A percentile compares a stretch with the other conserved stretches of the same genome.
These are phyloP conservation scores for Heteromeles arbutifolia DNA, from an alignment of 306 rosid genomes.

Conservation along the genomic window DNA sequence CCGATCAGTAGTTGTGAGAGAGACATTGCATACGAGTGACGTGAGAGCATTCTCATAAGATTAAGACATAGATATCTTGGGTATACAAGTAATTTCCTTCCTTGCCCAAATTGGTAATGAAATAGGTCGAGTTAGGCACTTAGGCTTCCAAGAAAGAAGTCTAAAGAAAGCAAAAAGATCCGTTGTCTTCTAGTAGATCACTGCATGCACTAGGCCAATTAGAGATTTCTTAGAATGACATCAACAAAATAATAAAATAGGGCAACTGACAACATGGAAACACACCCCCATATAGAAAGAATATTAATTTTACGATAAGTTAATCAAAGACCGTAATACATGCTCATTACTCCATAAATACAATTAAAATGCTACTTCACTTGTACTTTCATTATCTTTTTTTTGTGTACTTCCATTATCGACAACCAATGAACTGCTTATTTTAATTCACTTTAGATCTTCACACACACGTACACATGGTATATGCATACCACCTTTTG, in stretches of 20 bases:
- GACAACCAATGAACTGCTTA: slow-evolving; percentile 33
- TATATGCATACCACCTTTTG: background rate
- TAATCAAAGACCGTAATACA: slow-evolving; percentile 6
- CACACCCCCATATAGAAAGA: background rate
- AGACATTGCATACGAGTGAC: background rate
- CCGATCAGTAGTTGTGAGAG: background rate
- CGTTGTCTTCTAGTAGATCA: background rate
- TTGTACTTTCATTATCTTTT: slow-evolving; percentile 40
- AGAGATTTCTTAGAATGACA: background rate
- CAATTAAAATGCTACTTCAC: slow-evolving; percentile 32
- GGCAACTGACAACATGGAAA: background rate
- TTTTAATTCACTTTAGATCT: slow-evolving; percentile 25
- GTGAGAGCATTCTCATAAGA: background rate
- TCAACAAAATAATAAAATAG: background rate
- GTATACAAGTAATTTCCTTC: background rate
- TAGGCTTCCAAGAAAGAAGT: background rate
- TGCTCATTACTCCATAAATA: slow-evolving; percentile 31
- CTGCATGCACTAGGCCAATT: too few relatives aligned
- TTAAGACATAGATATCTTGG: background rate
- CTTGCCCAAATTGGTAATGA: background rate
- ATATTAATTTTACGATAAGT: background rate
- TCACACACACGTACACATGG: slow-evolving; percentile 22
- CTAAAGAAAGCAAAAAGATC: background rate
- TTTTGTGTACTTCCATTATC: slow-evolving; percentile 51
- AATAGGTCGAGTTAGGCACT: background rate